phyloP scores from a whole-genome alignment of 306 rosid genomes.

The Vigna nakashimae region DNA sequence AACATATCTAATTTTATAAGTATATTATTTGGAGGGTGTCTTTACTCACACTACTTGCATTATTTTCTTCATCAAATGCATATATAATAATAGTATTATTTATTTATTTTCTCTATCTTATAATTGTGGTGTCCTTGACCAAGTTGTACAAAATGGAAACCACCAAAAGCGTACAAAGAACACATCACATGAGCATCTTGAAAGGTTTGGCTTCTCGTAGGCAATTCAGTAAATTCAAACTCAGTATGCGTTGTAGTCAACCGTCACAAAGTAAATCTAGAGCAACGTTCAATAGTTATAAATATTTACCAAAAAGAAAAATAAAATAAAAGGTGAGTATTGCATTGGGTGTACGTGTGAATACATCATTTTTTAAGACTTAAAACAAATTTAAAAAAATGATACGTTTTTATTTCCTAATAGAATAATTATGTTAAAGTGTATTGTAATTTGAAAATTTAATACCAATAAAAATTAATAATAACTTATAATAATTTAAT shows the following conservation, averaged over 20 bases:
- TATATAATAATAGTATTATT: not conserved
- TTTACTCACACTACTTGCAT: not conserved
- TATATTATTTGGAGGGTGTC: not conserved
- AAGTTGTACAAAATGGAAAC: not conserved
- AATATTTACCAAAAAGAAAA: too few species aligned
- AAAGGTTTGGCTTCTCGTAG: not conserved
- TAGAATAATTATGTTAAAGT: too few species aligned
- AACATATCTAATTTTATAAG: too few species aligned
- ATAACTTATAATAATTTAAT: too few species aligned
- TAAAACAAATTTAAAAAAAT: too few species aligned
- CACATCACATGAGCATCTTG: conserved; percentile 5
- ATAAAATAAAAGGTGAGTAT: too few species aligned
- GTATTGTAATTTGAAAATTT: too few species aligned
- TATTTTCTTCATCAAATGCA: not conserved
- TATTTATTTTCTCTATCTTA: not conserved
- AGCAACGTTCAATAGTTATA: not conserved
- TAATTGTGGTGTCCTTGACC: not conserved
- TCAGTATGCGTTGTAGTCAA: not conserved
- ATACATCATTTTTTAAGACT: too few species aligned
- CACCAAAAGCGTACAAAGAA: not conserved
- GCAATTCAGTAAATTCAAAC: not conserved
- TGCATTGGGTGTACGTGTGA: too few species aligned
- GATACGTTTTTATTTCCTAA: too few species aligned
- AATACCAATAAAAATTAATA: too few species aligned
- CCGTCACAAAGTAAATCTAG: not conserved